phyloP scores from a whole-genome alignment of 257 asterid genomes.

The Leptodermis oblonga region DNA sequence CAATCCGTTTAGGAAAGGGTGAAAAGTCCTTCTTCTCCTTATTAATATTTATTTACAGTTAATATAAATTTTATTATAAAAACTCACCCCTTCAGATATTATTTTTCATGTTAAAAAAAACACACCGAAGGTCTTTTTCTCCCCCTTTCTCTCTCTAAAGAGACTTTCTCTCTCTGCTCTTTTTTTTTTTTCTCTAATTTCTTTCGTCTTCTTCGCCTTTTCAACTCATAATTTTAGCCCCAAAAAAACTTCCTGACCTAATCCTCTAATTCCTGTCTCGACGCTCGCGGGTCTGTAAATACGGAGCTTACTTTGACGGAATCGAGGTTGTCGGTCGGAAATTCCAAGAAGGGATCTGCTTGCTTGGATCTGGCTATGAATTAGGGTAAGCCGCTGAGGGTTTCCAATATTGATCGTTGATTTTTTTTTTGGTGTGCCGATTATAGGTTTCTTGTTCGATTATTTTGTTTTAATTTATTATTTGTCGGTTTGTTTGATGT shows the following conservation, averaged over 20 bases:
- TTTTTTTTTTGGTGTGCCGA: neutral
- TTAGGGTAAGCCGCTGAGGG: slow-evolving; percentile 9
- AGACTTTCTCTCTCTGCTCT: slow-evolving; percentile 9
- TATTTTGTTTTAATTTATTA: neutral
- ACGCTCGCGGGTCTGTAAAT: neutral
- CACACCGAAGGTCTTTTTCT: slow-evolving; percentile 3
- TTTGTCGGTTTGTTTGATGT: neutral
- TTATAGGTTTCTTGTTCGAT: too few relatives aligned
- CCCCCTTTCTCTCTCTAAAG: neutral
- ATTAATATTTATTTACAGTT: too few relatives aligned
- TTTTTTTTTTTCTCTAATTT: neutral
- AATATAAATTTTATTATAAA: too few relatives aligned
- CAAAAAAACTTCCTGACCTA: slow-evolving; percentile 18
- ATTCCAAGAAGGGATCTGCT: slow-evolving; percentile 14
- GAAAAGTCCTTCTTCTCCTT: too few relatives aligned
- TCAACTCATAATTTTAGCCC: slow-evolving; percentile 20
- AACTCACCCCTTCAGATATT: slow-evolving; percentile 8
- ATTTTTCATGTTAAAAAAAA: slow-evolving; percentile 9
- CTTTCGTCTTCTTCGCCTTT: slow-evolving; percentile 12
- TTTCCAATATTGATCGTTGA: slow-evolving; percentile 1
- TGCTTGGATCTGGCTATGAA: slow-evolving; percentile 23
- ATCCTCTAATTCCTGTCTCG: neutral
- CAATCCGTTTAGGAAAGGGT: too few relatives aligned
- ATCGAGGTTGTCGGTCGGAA: slow-evolving; percentile 1
- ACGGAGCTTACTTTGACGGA: neutral